Evolutionary conservation across 2,329 filamentous ascomycete genomes (phyloP), one percentile per base, ranked within the genome.

Genomic region (Colletotrichum noveboracense): DNA sequence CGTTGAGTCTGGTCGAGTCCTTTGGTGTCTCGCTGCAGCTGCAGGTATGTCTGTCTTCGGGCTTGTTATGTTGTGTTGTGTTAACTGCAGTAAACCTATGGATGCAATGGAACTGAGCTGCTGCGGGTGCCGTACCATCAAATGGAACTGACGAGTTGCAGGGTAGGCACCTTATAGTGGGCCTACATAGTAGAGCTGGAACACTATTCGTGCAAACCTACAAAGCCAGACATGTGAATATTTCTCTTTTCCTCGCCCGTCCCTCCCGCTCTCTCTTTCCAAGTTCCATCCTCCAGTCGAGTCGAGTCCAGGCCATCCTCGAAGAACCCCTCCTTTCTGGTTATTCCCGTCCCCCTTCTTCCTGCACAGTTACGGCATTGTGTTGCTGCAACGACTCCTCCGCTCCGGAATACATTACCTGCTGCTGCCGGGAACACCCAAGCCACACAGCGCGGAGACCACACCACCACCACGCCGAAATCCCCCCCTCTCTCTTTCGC

Each of bases 151-250:
- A 21, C 28, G 18, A 34, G 3, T 36, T 21, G 28, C 58, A 32
- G 28, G n/a, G 48, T 56, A 55, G 26, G 43, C 32, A 56, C 65
- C 32, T 38, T 24, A 30, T 26, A 18, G 14, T 65, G 38, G 43
- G n/a, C 12, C 43, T 21, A 36, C 34, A 36, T 36, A 36, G 34
- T 36, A 21, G 43, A 21, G 43, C 43, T 52, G 43, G 43, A 21
- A 48, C 43, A 21, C 62, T 65, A 38, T 38, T 38, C 36, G 34
- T 56, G 52, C 48, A 66, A 62, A 21, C 34, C 62, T 24, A n/a
- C 43, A 21, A 52, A 52, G 43, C n/a, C 4, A 64, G 70, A 68
- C 73, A 75, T 75, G 73, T 75, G 73, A 75, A 73, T 72, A 66
- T 75, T 73, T 56, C 38, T n/a, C 68, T n/a, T 56, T 28, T 13